Evolutionary conservation across 768 basidiomycete genomes (phyloP).

Genomic region (Tylopilus vinaceipallidus): DNA sequence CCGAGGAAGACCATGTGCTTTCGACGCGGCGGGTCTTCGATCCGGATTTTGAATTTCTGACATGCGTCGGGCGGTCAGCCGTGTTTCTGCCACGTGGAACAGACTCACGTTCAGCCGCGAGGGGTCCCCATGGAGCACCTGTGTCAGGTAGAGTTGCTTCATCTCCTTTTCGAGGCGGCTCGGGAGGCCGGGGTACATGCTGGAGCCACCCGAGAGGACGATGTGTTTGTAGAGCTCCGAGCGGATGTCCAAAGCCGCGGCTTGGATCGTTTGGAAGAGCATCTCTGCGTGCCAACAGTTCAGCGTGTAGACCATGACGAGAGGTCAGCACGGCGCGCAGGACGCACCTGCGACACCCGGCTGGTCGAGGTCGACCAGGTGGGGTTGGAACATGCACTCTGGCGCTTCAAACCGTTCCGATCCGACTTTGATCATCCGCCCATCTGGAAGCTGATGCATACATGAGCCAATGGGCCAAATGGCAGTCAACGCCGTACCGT

Average conservation of each 20-base stretch:
- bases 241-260: constrained; percentile 86
- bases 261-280: constrained; percentile 94
- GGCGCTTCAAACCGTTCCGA: constrained; percentile 98
- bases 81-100: neutral
- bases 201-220: constrained; percentile 95
- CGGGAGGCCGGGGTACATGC: constrained; percentile 98
- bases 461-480: constrained; percentile 2
- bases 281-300: constrained; percentile 56
- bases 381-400: constrained; percentile 99
- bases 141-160: constrained; percentile 96
- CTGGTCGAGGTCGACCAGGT: constrained; percentile 95
- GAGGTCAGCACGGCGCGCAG: too few relatives aligned
- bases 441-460: constrained; percentile 77
- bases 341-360: constrained; percentile 87
- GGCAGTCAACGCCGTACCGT: constrained; percentile 55
- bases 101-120: constrained; percentile 75
- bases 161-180: constrained; percentile 98
- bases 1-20: constrained; percentile 99
- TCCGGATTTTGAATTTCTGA: constrained; percentile 99
- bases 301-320: too few relatives aligned
- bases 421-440: constrained; percentile 94
- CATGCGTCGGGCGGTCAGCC: neutral
- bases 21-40: constrained; percentile 96
- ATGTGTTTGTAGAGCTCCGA: constrained; percentile 96
- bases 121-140: constrained; percentile 83